phyloP scores from a whole-genome alignment of 2,329 filamentous ascomycete species.

The Madurella mycetomatis region DNA sequence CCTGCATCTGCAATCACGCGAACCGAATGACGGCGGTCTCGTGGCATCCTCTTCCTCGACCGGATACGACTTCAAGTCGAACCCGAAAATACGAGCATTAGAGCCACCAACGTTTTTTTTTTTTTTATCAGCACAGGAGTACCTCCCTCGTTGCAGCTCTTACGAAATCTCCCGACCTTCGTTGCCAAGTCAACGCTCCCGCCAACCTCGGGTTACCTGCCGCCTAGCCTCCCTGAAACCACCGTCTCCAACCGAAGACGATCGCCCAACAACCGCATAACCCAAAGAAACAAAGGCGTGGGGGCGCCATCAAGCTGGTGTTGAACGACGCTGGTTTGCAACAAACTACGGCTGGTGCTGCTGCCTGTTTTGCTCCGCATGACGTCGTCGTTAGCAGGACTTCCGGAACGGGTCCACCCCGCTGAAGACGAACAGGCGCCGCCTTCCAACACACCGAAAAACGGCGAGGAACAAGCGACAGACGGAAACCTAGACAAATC shows the following conservation, averaged over 20 bases:
- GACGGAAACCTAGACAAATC: constrained; percentile 17
- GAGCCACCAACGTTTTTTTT: neutral
- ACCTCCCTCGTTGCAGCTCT: neutral
- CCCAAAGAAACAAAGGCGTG: neutral
- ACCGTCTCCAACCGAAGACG: neutral
- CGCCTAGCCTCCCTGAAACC: neutral
- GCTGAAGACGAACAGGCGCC: constrained; percentile 23
- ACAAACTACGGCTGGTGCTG: constrained; percentile 1
- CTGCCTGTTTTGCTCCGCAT: constrained; percentile 29
- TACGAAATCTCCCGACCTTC: neutral
- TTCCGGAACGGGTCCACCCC: constrained; percentile 29
- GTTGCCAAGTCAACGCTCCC: constrained; percentile 1
- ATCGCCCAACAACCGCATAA: neutral
- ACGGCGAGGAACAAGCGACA: constrained; percentile 10
- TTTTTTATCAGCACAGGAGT: neutral
- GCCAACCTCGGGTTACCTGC: neutral
- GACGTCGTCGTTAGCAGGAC: constrained; percentile 37
- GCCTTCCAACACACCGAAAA: constrained; percentile 1
- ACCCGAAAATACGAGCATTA: neutral
- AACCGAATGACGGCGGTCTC: constrained; percentile 24
- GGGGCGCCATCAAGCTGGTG: neutral
- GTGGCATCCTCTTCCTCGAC: constrained; percentile 29
- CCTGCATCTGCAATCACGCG: constrained; percentile 9
- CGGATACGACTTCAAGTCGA: constrained; percentile 21
- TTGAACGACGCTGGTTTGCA: neutral